Conservation (phyloP, 164 flowering plant genomes). For the Piper betle region DNA sequence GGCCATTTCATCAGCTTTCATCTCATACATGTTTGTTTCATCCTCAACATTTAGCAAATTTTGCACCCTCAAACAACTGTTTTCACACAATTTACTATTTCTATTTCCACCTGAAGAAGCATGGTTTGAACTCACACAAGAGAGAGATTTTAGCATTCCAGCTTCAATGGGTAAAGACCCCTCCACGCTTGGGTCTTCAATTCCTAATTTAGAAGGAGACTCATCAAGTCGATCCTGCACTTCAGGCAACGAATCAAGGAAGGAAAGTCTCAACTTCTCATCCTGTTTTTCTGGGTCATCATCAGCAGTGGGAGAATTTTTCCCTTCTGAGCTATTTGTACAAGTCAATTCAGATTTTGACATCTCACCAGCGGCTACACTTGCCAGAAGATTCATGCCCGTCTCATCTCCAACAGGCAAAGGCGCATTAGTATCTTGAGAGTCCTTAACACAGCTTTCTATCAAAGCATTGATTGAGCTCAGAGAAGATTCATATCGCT, state of each 20-base stretch:
- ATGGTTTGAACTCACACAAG: neutral
- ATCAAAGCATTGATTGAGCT: conserved; percentile 51
- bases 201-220: conserved; percentile 16
- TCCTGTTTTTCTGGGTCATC: conserved; percentile 15
- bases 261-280: conserved; percentile 18
- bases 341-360: conserved; percentile 36
- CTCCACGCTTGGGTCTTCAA: conserved; percentile 11
- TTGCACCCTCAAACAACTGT: conserved; percentile 9
- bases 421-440: conserved; percentile 31
- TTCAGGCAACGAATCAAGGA: conserved; percentile 15
- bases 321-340: conserved; percentile 36
- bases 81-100: neutral
- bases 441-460: conserved; percentile 46
- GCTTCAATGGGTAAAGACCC: conserved; percentile 10
- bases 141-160: neutral
- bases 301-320: conserved; percentile 17
- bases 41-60: conserved; percentile 13
- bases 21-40: conserved; percentile 17
- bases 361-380: conserved; percentile 89
- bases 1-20: conserved; percentile 8
- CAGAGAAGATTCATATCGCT: conserved; percentile 31
- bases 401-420: conserved; percentile 51
- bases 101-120: conserved; percentile 5
- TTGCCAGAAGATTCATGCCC: conserved; percentile 91
- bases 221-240: conserved; percentile 12